A percentile compares a stretch with the other conserved stretches of the same genome.
Evolutionary conservation across 345 rosid genomes (phyloP).

Genomic region (Clarkia xantiana): DNA sequence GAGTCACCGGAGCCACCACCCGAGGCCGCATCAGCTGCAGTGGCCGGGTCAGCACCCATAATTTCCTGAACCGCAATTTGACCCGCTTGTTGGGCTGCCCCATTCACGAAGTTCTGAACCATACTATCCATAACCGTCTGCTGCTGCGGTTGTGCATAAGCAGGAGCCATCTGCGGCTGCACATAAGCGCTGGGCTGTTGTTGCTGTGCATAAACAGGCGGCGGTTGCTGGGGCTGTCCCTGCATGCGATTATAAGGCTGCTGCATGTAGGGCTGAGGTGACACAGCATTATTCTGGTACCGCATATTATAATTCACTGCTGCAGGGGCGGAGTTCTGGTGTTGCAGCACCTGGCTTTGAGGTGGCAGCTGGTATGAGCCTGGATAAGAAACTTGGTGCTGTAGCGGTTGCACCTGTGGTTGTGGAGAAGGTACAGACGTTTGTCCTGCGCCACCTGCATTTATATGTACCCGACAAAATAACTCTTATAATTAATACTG

Average conservation of each 20-base stretch:
- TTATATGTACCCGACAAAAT: neutral
- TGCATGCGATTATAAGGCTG: no score
- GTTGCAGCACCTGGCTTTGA: neutral
- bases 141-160: neutral
- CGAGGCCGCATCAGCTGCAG: no score
- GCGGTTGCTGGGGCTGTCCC: no score
- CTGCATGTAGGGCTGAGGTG: no score
- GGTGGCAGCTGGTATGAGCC: no score
- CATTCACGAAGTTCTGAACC: neutral
- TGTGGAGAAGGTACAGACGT: neutral
- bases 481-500: neutral
- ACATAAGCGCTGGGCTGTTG: neutral
- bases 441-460: neutral
- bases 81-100: neutral
- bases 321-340: slow-evolving; percentile 1
- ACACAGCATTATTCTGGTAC: no score
- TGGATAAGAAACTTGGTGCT: no score
- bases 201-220: neutral
- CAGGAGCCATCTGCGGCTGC: neutral
- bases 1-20: no score
- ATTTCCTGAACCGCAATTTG: neutral
- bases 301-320: neutral
- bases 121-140: neutral
- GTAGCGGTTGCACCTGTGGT: neutral
- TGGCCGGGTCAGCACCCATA: neutral